Evolutionary conservation across 257 asterid genomes (phyloP), one percentile per base, ranked within the genome.

Genomic region (Fraxinus cuspidata): DNA sequence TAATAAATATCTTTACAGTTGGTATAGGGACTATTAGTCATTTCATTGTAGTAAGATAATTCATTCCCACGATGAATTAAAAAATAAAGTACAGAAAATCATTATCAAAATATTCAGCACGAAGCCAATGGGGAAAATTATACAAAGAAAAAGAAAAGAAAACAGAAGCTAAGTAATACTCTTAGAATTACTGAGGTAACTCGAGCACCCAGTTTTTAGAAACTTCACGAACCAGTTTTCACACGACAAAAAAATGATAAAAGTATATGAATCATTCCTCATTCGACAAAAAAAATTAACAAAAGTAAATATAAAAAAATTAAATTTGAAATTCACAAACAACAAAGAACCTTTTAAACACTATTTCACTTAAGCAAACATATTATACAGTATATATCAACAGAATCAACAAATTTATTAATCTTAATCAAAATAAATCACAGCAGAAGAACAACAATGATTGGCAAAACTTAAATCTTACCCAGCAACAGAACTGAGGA

Each of bases 401-500:
- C 31, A 21, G 12, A 5, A 0, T 27, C 34, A 27, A 25, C 69
- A 63, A 63, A 63, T 25, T 63, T 25, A 63, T 63, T n/a, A 3
- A 63, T 63, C 69, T 23, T 28, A 67, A 0, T 58, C 31, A 34
- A 28, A 29, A 77, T 38, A 67, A 37, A 12, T 70, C 73, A 28
- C 47, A 2, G 70, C 44, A 21, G 8, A 31, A 34, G 27, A 47
- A 4, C 0, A 28, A 74, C 13, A 23, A 73, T 81, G 28, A 58
- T 21, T 8, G 31, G 5, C 27, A 21, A 51, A 60, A 3, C 12
- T 63, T 27, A 70, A 77, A 56, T 56, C 96, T 85, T 81, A 93
- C 99, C 97, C 97, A 28, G 82, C 96, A 81, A 90, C 18, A 64
- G 99, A 90, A 89, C 90, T 91, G 71, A 95, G 90, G 37, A 93